Base-by-base conservation (phyloP, 2,329 filamentous ascomycete genomes). In the Talaromyces sp. region DNA sequence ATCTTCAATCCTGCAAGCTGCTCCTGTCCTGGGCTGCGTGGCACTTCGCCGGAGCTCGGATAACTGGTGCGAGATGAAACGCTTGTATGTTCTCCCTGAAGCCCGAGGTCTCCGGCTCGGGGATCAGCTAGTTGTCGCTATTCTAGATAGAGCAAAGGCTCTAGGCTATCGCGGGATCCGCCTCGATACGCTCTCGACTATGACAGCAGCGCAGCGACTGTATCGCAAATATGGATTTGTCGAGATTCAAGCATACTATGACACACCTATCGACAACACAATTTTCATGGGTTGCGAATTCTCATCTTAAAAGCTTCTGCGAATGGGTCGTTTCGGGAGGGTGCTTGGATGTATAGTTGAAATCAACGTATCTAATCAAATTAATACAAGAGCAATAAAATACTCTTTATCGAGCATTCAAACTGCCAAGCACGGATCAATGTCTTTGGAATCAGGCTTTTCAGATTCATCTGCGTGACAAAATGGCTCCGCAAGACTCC, bases 141-240 rank as follows among this genome's bases (percentile, higher is more conserved):
- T 79, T 3, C 61, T 86, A 4, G 63, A 65, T 4, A 67, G 70
- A 30, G 83, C 82, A 19, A 72, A 62, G 51, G 61, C 70, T 4
- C 51, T 80, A 39, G 80, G 79, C 0, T 86, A 85, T 63, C 56
- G 61, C 9, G 77, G 79, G 51, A 77, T 85, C 63, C 70, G 79
- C 50, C 72, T 86, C 13, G 83, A 86, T 70, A 85, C 82, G 14
- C 61, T 86, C 51, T 67, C 74, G 8, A 70, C 63, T 6, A 86
- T 86, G 83, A 65, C 56, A 11, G 70, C 72, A 10, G 82, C 83
- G 17, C 73, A 75, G 53, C 65, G 60, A 29, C 57, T 85, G 57
- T 86, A 86, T 68, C 64, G 64, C 44, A 65, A 64, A 4, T 64
- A 76, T 54, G 82, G 83, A 1, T 86, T 86, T 65, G 68, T 70